Conservation (phyloP, 805 yeast species). For the Candida maltosa region DNA sequence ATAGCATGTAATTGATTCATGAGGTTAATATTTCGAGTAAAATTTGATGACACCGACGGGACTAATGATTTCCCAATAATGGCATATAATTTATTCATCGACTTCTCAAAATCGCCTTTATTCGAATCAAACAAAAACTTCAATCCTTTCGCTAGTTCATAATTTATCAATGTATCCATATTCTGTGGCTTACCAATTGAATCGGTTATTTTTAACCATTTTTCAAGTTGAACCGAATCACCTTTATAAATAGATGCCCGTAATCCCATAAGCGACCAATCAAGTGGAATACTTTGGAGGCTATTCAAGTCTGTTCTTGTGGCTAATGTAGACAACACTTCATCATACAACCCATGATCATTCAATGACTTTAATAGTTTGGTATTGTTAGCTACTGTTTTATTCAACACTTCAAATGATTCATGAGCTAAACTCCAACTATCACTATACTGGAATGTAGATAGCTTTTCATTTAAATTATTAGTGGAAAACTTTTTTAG, state of each 20-base stretch:
- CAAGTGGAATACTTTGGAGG: conserved; percentile 36
- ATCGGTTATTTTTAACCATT: conserved; percentile 61
- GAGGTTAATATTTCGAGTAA: conserved; percentile 32
- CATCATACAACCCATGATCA: conserved; percentile 73
- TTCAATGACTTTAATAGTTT: conserved; percentile 68
- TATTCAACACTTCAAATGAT: conserved; percentile 62
- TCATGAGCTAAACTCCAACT: conserved; percentile 87
- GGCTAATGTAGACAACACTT: conserved; percentile 52
- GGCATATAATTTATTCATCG: conserved; percentile 49
- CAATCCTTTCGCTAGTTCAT: conserved; percentile 65
- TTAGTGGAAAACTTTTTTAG: conserved; percentile 68
- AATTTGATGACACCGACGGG: conserved; percentile 34
- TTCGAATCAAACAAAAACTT: conserved; percentile 38
- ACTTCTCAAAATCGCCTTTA: conserved; percentile 26
- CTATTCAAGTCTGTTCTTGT: conserved; percentile 21
- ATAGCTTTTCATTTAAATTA: conserved; percentile 69
- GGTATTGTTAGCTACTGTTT: conserved; percentile 39
- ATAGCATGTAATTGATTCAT: conserved; percentile 36
- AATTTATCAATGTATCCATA: conserved; percentile 54
- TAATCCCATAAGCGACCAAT: conserved; percentile 66
- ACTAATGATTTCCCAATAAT: conserved; percentile 60
- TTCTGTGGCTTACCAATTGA: conserved; percentile 36
- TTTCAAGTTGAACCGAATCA: conserved; percentile 42
- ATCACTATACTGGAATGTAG: conserved; percentile 79
- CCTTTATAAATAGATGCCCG: conserved; percentile 74